A percentile compares a stretch with the other conserved stretches of the same genome.
Conservation (phyloP, 2,329 filamentous ascomycete genomes). For the Scolecobasidium constrictum region DNA sequence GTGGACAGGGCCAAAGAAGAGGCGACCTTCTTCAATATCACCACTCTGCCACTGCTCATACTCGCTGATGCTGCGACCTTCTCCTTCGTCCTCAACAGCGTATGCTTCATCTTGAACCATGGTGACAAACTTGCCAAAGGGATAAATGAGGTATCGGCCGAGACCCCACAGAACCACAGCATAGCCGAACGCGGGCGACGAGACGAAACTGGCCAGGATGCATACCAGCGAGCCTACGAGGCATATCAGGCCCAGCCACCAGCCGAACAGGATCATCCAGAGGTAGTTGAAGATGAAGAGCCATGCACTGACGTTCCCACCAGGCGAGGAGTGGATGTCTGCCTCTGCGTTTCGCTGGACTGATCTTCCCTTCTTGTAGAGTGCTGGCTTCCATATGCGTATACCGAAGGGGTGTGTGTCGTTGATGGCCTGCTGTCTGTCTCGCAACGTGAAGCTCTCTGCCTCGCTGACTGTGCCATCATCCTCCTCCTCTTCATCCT, state of each 20-base stretch:
- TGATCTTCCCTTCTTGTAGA: slow-evolving; percentile 96
- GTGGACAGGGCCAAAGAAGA: slow-evolving; percentile 82
- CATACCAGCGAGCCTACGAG: slow-evolving; percentile 66
- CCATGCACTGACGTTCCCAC: slow-evolving; percentile 74
- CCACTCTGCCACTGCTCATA: slow-evolving; percentile 99
- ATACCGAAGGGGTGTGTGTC: slow-evolving; percentile 98
- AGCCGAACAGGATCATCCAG: slow-evolving; percentile 88
- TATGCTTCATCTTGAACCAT: slow-evolving; percentile 92
- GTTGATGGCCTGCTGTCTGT: slow-evolving; percentile 95
- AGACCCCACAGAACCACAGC: slow-evolving; percentile 76
- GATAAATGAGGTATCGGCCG: slow-evolving; percentile 81
- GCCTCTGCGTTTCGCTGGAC: slow-evolving; percentile 94
- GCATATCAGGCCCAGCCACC: slow-evolving; percentile 81
- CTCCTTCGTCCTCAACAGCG: slow-evolving; percentile 84
- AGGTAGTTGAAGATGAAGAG: slow-evolving; percentile 78
- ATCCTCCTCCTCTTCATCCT: slow-evolving; percentile 48
- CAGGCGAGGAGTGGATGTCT: slow-evolving; percentile 92
- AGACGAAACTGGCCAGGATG: slow-evolving; percentile 65
- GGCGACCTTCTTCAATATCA: slow-evolving; percentile 84
- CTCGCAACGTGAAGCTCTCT: slow-evolving; percentile 95
- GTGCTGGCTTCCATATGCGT: slow-evolving; percentile 92
- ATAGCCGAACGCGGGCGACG: slow-evolving; percentile 72
- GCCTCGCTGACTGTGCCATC: slow-evolving; percentile 74
- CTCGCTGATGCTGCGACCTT: slow-evolving; percentile 93
- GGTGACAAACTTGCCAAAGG: slow-evolving; percentile 92